Evolutionary conservation across 1,284 basidiomycete species (phyloP).

Genomic region (Apiotrichum gracile): DNA sequence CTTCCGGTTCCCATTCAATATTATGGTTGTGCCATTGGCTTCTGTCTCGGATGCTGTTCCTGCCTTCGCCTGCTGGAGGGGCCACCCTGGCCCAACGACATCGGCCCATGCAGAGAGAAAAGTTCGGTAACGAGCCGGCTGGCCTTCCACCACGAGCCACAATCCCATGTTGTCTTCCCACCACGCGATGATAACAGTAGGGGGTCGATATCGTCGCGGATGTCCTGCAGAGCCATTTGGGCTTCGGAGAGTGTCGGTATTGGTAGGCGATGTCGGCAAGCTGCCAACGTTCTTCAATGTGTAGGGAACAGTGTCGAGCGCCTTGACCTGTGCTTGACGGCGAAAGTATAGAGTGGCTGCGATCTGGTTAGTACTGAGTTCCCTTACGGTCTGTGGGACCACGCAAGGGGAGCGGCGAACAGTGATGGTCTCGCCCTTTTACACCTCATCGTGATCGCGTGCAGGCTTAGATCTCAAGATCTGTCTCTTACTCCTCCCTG

Average conservation of each 20-base stretch:
- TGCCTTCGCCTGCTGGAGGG: background rate
- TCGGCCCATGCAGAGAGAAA: conserved; percentile 16
- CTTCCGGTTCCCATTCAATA: background rate
- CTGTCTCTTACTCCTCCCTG: background rate
- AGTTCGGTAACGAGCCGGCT: background rate
- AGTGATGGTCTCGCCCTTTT: no score
- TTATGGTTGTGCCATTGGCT: background rate
- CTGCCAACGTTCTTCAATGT: background rate
- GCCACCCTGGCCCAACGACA: conserved; percentile 7
- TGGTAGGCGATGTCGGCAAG: background rate
- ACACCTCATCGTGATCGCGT: no score
- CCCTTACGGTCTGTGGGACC: no score
- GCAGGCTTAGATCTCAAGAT: no score
- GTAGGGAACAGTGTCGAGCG: conserved; percentile 18
- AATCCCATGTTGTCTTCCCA: conserved; percentile 32
- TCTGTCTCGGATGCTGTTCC: background rate
- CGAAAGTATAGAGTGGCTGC: conserved; percentile 16
- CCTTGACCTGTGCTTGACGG: conserved; percentile 22
- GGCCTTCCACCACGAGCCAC: conserved; percentile 22
- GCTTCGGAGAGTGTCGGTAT: background rate
- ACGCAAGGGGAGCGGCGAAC: no score
- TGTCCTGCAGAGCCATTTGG: background rate
- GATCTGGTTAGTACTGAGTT: background rate
- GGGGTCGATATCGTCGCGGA: conserved; percentile 8
- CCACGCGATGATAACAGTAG: conserved; percentile 21